phyloP scores from a whole-genome alignment of 1,284 basidiomycete genomes.

The Apiotrichum veenhuisii region DNA sequence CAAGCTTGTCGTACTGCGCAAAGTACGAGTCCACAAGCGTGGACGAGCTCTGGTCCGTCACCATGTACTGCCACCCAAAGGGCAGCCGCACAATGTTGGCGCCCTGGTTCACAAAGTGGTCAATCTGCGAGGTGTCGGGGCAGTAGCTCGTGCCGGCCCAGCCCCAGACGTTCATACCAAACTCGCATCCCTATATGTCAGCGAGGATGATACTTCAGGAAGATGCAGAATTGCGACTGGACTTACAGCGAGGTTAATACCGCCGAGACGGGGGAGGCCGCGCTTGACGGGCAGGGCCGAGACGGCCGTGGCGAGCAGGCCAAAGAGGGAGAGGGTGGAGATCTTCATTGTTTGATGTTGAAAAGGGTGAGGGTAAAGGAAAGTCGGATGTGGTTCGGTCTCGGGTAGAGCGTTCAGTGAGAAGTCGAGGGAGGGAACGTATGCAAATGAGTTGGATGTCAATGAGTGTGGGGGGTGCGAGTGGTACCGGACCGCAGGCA shows the following conservation, averaged over 20 bases:
- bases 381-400: not conserved
- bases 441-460: not conserved
- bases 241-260: conserved; percentile 40
- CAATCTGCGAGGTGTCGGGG: conserved; percentile 56
- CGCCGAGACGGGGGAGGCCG: conserved; percentile 32
- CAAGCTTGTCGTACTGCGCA: conserved; percentile 49
- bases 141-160: conserved; percentile 37
- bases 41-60: conserved; percentile 47
- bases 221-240: not conserved
- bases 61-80: conserved; percentile 59
- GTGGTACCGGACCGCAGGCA: not conserved
- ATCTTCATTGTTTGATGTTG: conserved; percentile 11
- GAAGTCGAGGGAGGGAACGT: not conserved
- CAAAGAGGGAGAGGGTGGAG: conserved; percentile 11
- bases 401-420: no score
- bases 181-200: conserved; percentile 44
- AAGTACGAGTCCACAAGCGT: conserved; percentile 54
- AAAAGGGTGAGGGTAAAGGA: not conserved
- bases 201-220: not conserved
- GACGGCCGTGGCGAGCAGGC: conserved; percentile 11
- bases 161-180: conserved; percentile 33
- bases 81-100: conserved; percentile 50
- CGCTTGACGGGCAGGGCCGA: conserved; percentile 13
- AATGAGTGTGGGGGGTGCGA: not conserved
- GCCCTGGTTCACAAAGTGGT: conserved; percentile 53